Evolutionary conservation across 2,329 filamentous ascomycete genomes (phyloP).

Genomic region (Orbilia ellipsospora): DNA sequence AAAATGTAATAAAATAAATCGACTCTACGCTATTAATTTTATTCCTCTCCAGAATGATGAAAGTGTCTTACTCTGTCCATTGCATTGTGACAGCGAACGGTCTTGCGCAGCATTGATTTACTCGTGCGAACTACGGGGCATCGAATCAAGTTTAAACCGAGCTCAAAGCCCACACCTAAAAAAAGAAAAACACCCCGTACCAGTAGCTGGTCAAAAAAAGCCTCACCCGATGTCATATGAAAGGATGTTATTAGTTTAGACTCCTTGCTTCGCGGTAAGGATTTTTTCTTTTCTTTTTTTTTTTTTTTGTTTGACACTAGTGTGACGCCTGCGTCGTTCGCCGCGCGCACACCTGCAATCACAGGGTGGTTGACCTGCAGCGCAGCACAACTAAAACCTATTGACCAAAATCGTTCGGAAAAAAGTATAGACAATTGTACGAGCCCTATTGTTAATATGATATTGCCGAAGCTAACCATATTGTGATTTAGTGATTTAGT

Average conservation of each 20-base stretch:
- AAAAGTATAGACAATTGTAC: neutral
- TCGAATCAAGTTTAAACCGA: neutral
- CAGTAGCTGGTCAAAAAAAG: conserved; percentile 38
- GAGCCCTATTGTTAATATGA: no score
- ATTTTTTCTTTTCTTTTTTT: conserved; percentile 1
- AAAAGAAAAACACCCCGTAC: conserved; percentile 17
- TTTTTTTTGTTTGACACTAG: conserved; percentile 47
- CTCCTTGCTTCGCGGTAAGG: conserved; percentile 50
- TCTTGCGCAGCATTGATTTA: no score
- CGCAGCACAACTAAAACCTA: conserved; percentile 10
- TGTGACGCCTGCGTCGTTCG: conserved; percentile 13
- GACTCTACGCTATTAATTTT: neutral
- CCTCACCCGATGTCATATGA: conserved; percentile 55
- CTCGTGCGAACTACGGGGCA: no score
- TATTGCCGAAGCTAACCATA: no score
- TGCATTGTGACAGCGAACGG: no score
- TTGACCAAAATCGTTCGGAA: neutral
- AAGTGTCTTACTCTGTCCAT: no score
- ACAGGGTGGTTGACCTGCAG: conserved; percentile 47
- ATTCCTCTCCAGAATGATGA: no score
- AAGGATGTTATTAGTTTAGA: conserved; percentile 55
- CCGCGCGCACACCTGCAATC: conserved; percentile 17
- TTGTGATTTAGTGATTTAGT: no score
- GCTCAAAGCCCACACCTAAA: conserved; percentile 6
- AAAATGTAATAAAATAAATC: conserved; percentile 12